These are phyloP conservation scores for Skeletonema grethae DNA, from an alignment of 108 stramenopile genomes.

Conservation along the genomic window DNA sequence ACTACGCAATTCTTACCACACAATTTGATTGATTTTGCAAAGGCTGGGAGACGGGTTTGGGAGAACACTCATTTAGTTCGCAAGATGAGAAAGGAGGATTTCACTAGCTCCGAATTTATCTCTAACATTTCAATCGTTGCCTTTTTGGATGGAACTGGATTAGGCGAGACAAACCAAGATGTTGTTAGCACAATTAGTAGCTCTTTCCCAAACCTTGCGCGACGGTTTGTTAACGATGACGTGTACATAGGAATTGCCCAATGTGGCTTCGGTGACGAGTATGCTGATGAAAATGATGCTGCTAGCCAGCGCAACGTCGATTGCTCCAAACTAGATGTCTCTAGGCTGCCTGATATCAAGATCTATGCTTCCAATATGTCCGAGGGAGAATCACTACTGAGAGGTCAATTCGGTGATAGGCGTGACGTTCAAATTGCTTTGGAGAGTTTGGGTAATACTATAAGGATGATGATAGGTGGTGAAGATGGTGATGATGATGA, in stretches of 20 bases:
- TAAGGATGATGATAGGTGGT: constrained; percentile 46
- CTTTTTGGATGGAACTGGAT: constrained; percentile 43
- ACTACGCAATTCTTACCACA: constrained; percentile 37
- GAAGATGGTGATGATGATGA: constrained; percentile 38
- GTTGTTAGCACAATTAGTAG: constrained; percentile 37
- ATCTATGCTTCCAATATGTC: constrained; percentile 34
- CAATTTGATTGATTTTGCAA: constrained; percentile 42
- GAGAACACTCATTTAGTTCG: constrained; percentile 34
- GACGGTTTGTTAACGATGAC: constrained; percentile 37
- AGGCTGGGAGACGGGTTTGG: constrained; percentile 38
- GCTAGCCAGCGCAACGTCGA: constrained; percentile 12
- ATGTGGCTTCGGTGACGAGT: constrained; percentile 47
- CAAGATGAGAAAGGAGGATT: constrained; percentile 38
- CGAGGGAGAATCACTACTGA: constrained; percentile 36
- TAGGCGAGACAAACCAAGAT: constrained; percentile 26
- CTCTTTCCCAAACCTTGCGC: constrained; percentile 38
- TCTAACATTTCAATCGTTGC: constrained; percentile 40
- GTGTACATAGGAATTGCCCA: constrained; percentile 39
- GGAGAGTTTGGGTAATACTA: constrained; percentile 41
- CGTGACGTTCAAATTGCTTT: constrained; percentile 54
- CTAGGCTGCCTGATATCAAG: constrained; percentile 50
- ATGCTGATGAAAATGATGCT: constrained; percentile 20
- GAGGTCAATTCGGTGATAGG: constrained; percentile 49
- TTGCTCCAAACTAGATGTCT: constrained; percentile 44
- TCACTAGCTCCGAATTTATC: constrained; percentile 14